These are phyloP conservation scores for Talaromyces funiculosus DNA, from an alignment of 2,329 filamentous ascomycete species.

Conservation along the genomic window DNA sequence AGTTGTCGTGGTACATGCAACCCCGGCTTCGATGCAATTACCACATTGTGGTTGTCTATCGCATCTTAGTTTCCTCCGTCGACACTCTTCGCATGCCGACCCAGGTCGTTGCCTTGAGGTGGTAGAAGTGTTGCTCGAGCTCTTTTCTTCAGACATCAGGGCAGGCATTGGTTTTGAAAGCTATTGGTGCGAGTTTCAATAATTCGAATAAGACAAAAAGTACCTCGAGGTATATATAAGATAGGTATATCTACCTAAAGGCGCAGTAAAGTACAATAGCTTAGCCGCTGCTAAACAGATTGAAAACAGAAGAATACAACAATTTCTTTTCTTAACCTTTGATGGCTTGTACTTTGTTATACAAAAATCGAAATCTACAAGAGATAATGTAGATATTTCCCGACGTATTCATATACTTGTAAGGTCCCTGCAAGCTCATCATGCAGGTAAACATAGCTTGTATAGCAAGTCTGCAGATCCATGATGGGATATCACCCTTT, in stretches of 20 bases:
- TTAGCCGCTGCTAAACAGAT: not conserved
- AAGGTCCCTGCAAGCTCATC: not conserved
- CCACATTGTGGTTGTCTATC: conserved; percentile 80
- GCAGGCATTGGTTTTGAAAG: conserved; percentile 6
- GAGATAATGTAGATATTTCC: conserved; percentile 4
- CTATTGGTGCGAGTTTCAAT: conserved; percentile 9
- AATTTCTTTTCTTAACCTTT: not conserved
- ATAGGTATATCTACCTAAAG: not conserved
- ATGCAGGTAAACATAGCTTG: not conserved
- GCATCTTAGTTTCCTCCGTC: conserved; percentile 86
- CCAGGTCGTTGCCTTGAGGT: conserved; percentile 24
- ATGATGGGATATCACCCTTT: not conserved
- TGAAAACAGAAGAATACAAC: not conserved
- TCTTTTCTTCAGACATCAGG: conserved; percentile 12
- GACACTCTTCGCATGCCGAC: conserved; percentile 79
- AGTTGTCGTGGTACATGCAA: conserved; percentile 24
- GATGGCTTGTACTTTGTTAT: not conserved
- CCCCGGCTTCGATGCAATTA: conserved; percentile 59
- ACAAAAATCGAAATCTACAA: not conserved
- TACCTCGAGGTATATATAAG: not conserved
- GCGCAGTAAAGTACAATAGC: not conserved
- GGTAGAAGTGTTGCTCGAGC: not conserved
- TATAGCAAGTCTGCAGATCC: not conserved
- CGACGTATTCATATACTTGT: not conserved
- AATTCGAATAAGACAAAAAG: conserved; percentile 1